phyloP scores from a whole-genome alignment of 2,329 filamentous ascomycete genomes.

The Elsinoe necatrix region DNA sequence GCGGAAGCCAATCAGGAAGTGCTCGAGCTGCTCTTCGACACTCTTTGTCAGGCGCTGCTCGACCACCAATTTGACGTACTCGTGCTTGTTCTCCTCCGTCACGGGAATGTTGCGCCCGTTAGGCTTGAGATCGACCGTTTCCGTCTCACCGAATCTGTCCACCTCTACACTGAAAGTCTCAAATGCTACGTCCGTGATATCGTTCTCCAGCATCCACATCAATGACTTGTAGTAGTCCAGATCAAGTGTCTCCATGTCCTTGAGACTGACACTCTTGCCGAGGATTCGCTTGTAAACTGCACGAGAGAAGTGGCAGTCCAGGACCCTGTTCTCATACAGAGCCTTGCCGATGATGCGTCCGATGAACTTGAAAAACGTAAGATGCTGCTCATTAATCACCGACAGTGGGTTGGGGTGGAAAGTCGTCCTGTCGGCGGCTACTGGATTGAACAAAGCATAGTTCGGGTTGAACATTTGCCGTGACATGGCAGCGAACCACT shows the following conservation, averaged over 20 bases:
- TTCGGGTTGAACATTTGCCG: slow-evolving; percentile 99
- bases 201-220: slow-evolving; percentile 96
- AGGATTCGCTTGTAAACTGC: slow-evolving; percentile 98
- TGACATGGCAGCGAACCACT: slow-evolving; percentile 98
- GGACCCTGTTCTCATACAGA: slow-evolving; percentile 85
- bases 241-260: slow-evolving; percentile 98
- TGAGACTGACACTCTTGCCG: slow-evolving; percentile 88
- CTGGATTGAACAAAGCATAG: slow-evolving; percentile 91
- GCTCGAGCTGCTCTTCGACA: slow-evolving; percentile 86
- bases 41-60: slow-evolving; percentile 89
- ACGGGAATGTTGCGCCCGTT: slow-evolving; percentile 87
- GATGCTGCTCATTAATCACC: slow-evolving; percentile 86
- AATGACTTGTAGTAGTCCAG: slow-evolving; percentile 98
- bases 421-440: slow-evolving; percentile 92
- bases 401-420: slow-evolving; percentile 97
- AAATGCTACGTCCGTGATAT: slow-evolving; percentile 95
- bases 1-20: slow-evolving; percentile 84
- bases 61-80: slow-evolving; percentile 89
- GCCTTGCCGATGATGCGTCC: slow-evolving; percentile 97
- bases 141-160: slow-evolving; percentile 84
- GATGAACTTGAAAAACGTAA: slow-evolving; percentile 99
- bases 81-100: slow-evolving; percentile 96
- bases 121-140: slow-evolving; percentile 75
- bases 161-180: slow-evolving; percentile 94
- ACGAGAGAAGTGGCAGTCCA: slow-evolving; percentile 97